phyloP scores from a whole-genome alignment of 176 grass and related monocot species.

The Hsuehochloa calcarea region DNA sequence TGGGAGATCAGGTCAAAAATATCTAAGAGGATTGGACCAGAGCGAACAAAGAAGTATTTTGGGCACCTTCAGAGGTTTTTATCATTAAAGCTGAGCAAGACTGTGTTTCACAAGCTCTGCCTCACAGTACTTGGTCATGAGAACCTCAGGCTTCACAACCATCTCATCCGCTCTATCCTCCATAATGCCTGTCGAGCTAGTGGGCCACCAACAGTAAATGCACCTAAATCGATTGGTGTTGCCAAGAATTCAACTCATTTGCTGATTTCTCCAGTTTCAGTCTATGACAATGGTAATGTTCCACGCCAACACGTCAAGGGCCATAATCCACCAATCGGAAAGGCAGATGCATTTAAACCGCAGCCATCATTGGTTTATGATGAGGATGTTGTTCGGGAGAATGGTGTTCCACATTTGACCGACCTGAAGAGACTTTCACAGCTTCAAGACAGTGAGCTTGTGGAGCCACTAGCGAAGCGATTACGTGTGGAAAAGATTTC shows the following conservation, averaged over 20 bases:
- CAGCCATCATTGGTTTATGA: neutral
- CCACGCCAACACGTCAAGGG: neutral
- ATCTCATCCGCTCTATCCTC: constrained; percentile 52
- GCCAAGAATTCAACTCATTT: constrained; percentile 1
- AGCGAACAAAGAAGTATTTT: constrained; percentile 53
- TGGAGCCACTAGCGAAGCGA: constrained; percentile 25
- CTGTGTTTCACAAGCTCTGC: constrained; percentile 52
- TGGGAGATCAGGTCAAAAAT: constrained; percentile 53
- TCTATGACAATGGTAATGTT: neutral
- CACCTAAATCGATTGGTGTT: neutral
- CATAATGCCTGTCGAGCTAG: constrained; percentile 50
- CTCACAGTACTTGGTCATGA: constrained; percentile 50
- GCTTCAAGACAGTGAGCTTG: constrained; percentile 35
- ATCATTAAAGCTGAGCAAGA: constrained; percentile 51
- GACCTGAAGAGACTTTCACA: constrained; percentile 30
- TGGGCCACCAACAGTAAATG: constrained; percentile 9
- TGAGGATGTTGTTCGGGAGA: neutral
- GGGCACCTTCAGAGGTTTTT: constrained; percentile 51
- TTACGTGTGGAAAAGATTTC: neutral
- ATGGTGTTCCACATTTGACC: constrained; percentile 11
- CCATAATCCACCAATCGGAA: neutral
- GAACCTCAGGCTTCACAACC: constrained; percentile 63
- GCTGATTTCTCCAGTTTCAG: neutral
- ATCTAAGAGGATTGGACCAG: constrained; percentile 50
- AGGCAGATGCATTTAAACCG: neutral